Percentiles rank a stretch among this genome's conserved stretches.
Conservation (phyloP, 2,329 filamentous ascomycete genomes). For the Microsporum canis region DNA sequence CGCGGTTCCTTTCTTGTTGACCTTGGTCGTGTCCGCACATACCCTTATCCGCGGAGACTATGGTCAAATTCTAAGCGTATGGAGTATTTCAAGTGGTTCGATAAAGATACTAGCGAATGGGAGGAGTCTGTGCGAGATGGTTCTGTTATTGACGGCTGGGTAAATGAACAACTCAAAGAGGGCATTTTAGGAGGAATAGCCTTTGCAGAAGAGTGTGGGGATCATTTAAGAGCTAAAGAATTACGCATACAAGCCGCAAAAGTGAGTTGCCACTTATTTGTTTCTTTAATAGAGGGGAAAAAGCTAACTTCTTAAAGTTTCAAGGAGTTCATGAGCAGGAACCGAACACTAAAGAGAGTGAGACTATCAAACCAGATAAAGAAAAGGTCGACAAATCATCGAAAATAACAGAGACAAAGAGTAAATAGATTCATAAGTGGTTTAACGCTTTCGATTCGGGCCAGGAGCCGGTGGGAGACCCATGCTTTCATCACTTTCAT, state of each 20-base stretch:
- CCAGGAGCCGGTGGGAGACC: not conserved
- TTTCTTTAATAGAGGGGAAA: no score
- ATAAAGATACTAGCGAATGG: conserved; percentile 6
- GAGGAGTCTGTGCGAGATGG: conserved; percentile 6
- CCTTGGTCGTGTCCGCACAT: conserved; percentile 3
- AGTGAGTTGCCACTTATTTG: no score
- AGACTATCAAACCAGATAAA: not conserved
- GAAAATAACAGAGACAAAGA: not conserved
- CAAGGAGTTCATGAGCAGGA: no score
- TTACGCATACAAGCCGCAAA: no score
- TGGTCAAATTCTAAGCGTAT: conserved; percentile 2
- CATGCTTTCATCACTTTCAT: not conserved
- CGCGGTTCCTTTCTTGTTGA: conserved; percentile 8
- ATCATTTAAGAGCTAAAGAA: no score
- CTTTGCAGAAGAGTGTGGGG: not conserved
- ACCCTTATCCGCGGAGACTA: conserved; percentile 5
- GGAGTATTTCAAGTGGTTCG: conserved; percentile 5
- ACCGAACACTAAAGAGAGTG: not conserved
- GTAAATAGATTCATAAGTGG: not conserved
- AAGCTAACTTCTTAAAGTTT: no score
- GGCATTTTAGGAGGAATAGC: not conserved
- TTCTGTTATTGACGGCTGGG: conserved; percentile 7
- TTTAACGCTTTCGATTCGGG: not conserved
- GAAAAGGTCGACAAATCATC: not conserved
- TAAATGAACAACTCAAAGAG: conserved; percentile 4